A percentile compares a stretch with the other conserved stretches of the same genome.
Conservation (phyloP, 169 alveolate genomes). For the Plasmodium sp. region DNA sequence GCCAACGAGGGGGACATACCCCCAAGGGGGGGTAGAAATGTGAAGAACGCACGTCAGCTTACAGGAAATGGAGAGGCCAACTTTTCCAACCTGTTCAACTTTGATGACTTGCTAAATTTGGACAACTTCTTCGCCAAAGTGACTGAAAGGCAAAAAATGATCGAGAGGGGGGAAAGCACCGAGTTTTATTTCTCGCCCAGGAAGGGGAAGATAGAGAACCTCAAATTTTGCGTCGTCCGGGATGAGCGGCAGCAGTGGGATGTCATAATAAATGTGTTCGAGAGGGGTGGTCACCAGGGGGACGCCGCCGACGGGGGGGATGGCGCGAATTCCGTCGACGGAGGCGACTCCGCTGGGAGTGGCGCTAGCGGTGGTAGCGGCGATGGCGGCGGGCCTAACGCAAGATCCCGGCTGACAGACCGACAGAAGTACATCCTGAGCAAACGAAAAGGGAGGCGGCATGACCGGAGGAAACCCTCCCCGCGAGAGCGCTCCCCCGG, state of each 20-base stretch:
- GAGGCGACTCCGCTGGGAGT: neutral
- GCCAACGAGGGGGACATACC: constrained; percentile 28
- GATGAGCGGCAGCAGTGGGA: constrained; percentile 89
- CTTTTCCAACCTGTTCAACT: constrained; percentile 3
- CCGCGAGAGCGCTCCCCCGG: neutral
- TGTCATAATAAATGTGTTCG: constrained; percentile 83
- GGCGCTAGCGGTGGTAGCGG: neutral
- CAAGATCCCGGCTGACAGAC: neutral
- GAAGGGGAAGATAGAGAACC: constrained; percentile 80
- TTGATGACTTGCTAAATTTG: constrained; percentile 43
- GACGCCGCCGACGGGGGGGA: neutral
- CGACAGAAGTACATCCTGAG: neutral
- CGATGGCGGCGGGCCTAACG: neutral
- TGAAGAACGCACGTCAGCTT: constrained; percentile 14
- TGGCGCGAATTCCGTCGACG: neutral
- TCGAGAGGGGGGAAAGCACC: constrained; percentile 77
- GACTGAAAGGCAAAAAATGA: constrained; percentile 76
- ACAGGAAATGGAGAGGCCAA: neutral
- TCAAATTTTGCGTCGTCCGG: constrained; percentile 81
- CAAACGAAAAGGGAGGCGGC: neutral
- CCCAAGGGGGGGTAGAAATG: neutral
- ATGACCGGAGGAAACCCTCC: neutral
- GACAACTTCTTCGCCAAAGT: constrained; percentile 45
- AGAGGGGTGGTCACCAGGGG: constrained; percentile 33
- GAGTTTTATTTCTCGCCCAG: constrained; percentile 61